These are phyloP conservation scores for Candida stauntonica DNA, from an alignment of 805 yeast genomes.

Conservation along the genomic window DNA sequence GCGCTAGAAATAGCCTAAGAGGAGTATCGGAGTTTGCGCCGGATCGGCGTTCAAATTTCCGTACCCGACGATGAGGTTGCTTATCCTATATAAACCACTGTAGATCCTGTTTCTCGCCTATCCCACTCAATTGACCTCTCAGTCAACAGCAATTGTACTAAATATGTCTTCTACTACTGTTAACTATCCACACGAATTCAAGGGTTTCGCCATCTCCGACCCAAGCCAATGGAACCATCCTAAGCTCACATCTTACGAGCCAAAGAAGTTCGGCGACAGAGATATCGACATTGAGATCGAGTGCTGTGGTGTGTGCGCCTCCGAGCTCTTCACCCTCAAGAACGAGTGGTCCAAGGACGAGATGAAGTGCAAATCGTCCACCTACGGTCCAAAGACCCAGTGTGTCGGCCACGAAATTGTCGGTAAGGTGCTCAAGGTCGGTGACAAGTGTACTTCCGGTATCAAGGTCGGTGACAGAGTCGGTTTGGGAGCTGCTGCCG, in stretches of 20 bases:
- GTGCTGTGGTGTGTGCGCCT: slow-evolving; percentile 66
- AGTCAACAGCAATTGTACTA: not conserved
- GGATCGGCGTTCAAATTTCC: no score
- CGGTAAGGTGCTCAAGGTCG: slow-evolving; percentile 56
- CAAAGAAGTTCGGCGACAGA: slow-evolving; percentile 38
- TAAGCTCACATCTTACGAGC: slow-evolving; percentile 44
- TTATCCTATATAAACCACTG: no score
- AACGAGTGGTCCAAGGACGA: slow-evolving; percentile 44
- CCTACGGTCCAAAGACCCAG: slow-evolving; percentile 34
- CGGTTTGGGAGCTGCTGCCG: slow-evolving; percentile 72
- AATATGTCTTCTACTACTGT: slow-evolving; percentile 23
- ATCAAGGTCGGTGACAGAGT: slow-evolving; percentile 68
- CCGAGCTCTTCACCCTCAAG: slow-evolving; percentile 49
- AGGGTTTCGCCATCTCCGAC: slow-evolving; percentile 54
- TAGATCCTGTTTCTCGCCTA: no score
- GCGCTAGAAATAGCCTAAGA: no score
- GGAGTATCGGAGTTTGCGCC: no score
- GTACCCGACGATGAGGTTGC: no score
- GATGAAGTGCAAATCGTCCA: slow-evolving; percentile 21
- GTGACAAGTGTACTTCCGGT: slow-evolving; percentile 45
- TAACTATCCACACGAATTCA: slow-evolving; percentile 50
- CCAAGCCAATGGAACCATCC: slow-evolving; percentile 53
- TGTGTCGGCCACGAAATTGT: slow-evolving; percentile 69
- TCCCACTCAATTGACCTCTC: not conserved
- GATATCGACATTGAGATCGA: slow-evolving; percentile 57